phyloP scores from a whole-genome alignment of 306 rosid species.

The Vicia villosa region DNA sequence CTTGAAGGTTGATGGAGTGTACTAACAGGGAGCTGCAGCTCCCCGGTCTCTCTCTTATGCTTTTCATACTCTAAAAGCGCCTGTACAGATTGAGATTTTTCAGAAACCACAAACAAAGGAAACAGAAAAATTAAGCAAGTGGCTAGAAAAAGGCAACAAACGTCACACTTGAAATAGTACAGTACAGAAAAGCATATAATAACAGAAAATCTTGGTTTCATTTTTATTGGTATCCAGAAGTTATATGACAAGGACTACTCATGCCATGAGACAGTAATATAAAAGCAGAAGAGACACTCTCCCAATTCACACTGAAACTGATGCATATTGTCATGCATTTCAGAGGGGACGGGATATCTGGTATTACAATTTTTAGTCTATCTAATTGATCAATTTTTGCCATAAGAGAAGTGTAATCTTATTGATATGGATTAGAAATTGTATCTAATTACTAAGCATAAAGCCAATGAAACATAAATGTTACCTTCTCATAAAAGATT shows the following conservation, averaged over 20 bases:
- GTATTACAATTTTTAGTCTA: too few relatives aligned
- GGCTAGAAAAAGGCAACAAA: conserved; percentile 21
- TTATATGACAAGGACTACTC: conserved; percentile 30
- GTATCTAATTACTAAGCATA: conserved; percentile 23
- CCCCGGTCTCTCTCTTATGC: conserved; percentile 73
- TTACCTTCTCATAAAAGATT: conserved; percentile 87
- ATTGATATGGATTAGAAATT: background rate
- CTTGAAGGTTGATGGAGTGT: conserved; percentile 55
- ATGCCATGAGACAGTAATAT: conserved; percentile 13
- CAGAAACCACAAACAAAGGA: conserved; percentile 29
- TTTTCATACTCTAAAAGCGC: conserved; percentile 86
- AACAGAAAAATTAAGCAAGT: conserved; percentile 25
- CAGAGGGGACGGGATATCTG: background rate
- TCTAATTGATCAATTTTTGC: conserved; percentile 24
- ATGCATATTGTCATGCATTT: background rate
- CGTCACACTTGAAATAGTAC: conserved; percentile 16
- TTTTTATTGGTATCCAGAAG: conserved; percentile 14
- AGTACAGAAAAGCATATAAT: conserved; percentile 30
- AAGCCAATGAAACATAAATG: conserved; percentile 10
- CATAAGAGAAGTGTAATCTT: conserved; percentile 22
- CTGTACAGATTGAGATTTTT: conserved; percentile 43
- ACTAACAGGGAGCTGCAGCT: conserved; percentile 67
- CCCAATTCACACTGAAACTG: conserved; percentile 29
- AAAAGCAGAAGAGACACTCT: conserved; percentile 1
- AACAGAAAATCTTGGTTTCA: conserved; percentile 22